phyloP scores from a whole-genome alignment of 2,329 filamentous ascomycete genomes.

The Colletotrichum sp. region DNA sequence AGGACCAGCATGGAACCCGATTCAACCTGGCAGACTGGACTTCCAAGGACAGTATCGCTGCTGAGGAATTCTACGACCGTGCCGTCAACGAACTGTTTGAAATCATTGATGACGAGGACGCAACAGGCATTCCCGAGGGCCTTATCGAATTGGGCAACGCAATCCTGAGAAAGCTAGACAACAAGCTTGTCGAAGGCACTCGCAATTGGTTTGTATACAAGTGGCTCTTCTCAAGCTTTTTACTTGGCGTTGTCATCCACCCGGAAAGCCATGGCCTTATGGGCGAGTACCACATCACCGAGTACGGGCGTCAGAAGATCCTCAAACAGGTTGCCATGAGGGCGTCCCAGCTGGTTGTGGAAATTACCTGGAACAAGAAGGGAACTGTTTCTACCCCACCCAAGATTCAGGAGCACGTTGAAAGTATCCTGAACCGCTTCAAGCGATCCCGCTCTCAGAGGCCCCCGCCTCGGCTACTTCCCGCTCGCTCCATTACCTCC shows the following conservation, averaged over 20 bases:
- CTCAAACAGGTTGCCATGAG: slow-evolving; percentile 80
- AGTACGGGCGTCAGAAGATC: slow-evolving; percentile 85
- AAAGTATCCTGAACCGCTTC: slow-evolving; percentile 73
- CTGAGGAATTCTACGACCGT: slow-evolving; percentile 86
- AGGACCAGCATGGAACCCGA: slow-evolving; percentile 76
- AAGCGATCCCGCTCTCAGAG: slow-evolving; percentile 55
- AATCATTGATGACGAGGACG: slow-evolving; percentile 83
- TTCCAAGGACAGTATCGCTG: slow-evolving; percentile 79
- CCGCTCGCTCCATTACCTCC: slow-evolving; percentile 74
- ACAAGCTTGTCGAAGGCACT: slow-evolving; percentile 74
- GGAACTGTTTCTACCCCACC: slow-evolving; percentile 66
- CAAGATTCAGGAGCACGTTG: slow-evolving; percentile 71
- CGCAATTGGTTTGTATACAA: slow-evolving; percentile 86
- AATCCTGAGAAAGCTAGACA: slow-evolving; percentile 78
- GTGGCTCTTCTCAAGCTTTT: slow-evolving; percentile 90
- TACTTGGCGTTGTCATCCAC: slow-evolving; percentile 83
- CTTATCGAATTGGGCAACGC: slow-evolving; percentile 85
- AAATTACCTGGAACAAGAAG: slow-evolving; percentile 74
- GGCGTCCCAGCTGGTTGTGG: slow-evolving; percentile 79
- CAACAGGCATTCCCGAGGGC: slow-evolving; percentile 84
- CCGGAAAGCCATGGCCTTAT: slow-evolving; percentile 84
- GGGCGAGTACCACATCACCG: slow-evolving; percentile 89
- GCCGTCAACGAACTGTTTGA: slow-evolving; percentile 84
- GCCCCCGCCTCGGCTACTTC: slow-evolving; percentile 64
- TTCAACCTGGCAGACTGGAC: slow-evolving; percentile 76